Conservation (phyloP, 495 filamentous ascomycete species). For the Usnea hakonensis region DNA sequence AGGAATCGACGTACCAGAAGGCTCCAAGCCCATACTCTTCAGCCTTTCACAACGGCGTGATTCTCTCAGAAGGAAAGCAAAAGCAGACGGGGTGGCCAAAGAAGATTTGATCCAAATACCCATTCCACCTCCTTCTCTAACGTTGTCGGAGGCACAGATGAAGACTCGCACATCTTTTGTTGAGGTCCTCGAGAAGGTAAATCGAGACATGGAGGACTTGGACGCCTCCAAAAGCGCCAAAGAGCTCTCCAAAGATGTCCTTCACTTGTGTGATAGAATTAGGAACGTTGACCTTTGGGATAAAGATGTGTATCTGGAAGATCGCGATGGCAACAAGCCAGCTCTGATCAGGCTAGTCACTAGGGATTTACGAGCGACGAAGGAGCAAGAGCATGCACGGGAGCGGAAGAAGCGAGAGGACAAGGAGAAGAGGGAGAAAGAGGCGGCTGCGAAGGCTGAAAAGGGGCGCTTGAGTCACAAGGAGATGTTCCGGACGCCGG, state of each 20-base stretch:
- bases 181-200: conserved; percentile 34
- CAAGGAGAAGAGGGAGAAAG: conserved; percentile 48
- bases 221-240: conserved; percentile 38
- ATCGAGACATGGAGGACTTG: conserved; percentile 37
- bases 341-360: conserved; percentile 81
- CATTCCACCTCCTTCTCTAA: background rate
- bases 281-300: conserved; percentile 73
- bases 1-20: conserved; percentile 56
- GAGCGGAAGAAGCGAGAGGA: conserved; percentile 52
- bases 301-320: conserved; percentile 79
- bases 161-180: conserved; percentile 31
- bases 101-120: conserved; percentile 7
- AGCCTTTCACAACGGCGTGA: conserved; percentile 61
- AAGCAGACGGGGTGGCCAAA: conserved; percentile 14
- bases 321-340: conserved; percentile 59
- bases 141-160: conserved; percentile 1
- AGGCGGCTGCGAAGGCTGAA: conserved; percentile 51
- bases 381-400: conserved; percentile 52
- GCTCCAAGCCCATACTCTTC: conserved; percentile 56
- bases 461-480: conserved; percentile 62
- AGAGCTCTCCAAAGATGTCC: conserved; percentile 48
- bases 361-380: conserved; percentile 60
- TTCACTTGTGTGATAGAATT: conserved; percentile 67
- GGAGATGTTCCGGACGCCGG: conserved; percentile 67
- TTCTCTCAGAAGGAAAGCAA: conserved; percentile 53